phyloP scores from a whole-genome alignment of 2,329 filamentous ascomycete species.

The Venturia asperata region DNA sequence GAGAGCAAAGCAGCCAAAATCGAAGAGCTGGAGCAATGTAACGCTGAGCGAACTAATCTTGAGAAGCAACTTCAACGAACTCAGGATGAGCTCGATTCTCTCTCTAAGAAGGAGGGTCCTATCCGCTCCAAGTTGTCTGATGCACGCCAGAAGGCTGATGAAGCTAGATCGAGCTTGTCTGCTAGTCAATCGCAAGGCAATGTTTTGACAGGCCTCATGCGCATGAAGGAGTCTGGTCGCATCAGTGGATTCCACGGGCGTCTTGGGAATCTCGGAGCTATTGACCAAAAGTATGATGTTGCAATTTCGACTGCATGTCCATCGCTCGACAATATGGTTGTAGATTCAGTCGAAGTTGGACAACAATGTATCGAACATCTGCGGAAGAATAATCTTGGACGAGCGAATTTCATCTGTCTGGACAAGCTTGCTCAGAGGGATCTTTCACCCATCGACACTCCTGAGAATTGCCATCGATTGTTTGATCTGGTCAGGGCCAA shows the following conservation, averaged over 20 bases:
- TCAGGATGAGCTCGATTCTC: conserved; percentile 63
- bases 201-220: conserved; percentile 84
- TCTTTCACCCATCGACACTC: conserved; percentile 73
- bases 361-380: conserved; percentile 98
- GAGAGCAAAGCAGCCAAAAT: conserved; percentile 64
- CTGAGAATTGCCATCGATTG: conserved; percentile 82
- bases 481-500: conserved; percentile 91
- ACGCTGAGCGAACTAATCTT: conserved; percentile 62
- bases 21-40: conserved; percentile 67
- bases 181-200: conserved; percentile 89
- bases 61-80: conserved; percentile 68
- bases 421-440: conserved; percentile 78
- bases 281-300: conserved; percentile 89
- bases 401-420: conserved; percentile 94
- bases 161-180: conserved; percentile 82
- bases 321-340: conserved; percentile 89
- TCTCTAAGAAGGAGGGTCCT: conserved; percentile 71
- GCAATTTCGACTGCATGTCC: conserved; percentile 97
- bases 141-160: conserved; percentile 89
- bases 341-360: conserved; percentile 89
- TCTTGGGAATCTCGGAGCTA: conserved; percentile 86
- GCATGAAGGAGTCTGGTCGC: conserved; percentile 89
- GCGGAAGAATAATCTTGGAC: conserved; percentile 91
- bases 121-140: conserved; percentile 79
- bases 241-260: conserved; percentile 96